These are phyloP conservation scores for Eutrema yunnanense DNA, from an alignment of 345 rosid species.

Conservation along the genomic window DNA sequence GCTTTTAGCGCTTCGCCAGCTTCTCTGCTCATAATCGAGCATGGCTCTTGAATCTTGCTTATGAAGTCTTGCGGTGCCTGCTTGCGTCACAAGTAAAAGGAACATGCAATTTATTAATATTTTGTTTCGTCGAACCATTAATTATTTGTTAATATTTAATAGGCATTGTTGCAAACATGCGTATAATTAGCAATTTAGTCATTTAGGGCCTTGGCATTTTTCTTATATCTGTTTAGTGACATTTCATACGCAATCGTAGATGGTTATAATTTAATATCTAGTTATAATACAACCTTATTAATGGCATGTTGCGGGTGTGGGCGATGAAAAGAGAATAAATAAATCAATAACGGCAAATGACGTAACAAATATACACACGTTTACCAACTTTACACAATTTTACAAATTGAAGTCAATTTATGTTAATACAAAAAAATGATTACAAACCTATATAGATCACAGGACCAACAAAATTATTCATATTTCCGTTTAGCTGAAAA, in stretches of 20 bases:
- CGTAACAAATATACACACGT: background rate
- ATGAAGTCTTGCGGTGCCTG: constrained; percentile 50
- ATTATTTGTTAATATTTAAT: background rate
- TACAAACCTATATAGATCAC: background rate
- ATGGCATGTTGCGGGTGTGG: background rate
- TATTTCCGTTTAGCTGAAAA: background rate
- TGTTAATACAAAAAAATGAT: background rate
- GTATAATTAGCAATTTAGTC: background rate
- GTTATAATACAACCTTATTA: background rate
- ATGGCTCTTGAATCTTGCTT: constrained; percentile 39
- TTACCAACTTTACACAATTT: background rate
- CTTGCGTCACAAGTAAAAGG: background rate
- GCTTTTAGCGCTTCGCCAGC: constrained; percentile 50
- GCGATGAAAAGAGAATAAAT: background rate
- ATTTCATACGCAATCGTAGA: background rate
- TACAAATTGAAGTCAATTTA: background rate
- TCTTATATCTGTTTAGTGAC: background rate
- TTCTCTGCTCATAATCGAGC: constrained; percentile 42
- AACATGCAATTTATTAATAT: background rate
- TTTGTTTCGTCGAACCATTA: background rate
- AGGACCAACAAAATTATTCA: background rate
- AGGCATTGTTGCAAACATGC: background rate
- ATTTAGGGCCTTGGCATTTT: background rate
- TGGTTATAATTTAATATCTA: background rate
- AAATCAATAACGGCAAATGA: background rate